phyloP scores from a whole-genome alignment of 768 basidiomycete species.

The Russula emetica region DNA sequence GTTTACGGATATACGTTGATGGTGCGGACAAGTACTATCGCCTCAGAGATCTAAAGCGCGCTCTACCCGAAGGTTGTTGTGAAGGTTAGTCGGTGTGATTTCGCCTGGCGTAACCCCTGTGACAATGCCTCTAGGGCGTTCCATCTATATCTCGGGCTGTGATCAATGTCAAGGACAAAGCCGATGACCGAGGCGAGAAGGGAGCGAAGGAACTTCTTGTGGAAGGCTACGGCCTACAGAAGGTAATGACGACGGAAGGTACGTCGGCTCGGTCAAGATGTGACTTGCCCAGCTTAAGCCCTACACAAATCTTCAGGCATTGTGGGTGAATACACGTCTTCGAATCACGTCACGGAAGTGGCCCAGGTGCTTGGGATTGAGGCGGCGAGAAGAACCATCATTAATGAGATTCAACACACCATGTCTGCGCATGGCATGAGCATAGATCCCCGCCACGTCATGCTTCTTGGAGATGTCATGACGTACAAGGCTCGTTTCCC shows the following conservation, averaged over 20 bases:
- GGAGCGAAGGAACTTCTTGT: slow-evolving; percentile 90
- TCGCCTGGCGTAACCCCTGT: background rate
- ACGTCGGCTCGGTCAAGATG: slow-evolving; percentile 21
- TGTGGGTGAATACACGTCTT: slow-evolving; percentile 84
- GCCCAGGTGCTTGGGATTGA: slow-evolving; percentile 96
- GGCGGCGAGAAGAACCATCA: slow-evolving; percentile 88
- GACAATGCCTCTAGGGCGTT: slow-evolving; percentile 58
- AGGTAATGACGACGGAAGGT: slow-evolving; percentile 98
- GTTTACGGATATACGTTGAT: slow-evolving; percentile 77
- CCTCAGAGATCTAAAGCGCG: slow-evolving; percentile 80
- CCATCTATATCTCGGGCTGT: slow-evolving; percentile 85
- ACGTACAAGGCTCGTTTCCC: slow-evolving; percentile 74
- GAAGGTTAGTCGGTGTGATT: slow-evolving; percentile 51
- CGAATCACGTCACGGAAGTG: slow-evolving; percentile 97
- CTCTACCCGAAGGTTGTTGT: slow-evolving; percentile 83
- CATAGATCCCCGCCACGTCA: slow-evolving; percentile 97
- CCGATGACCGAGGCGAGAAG: slow-evolving; percentile 72
- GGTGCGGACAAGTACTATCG: slow-evolving; percentile 75
- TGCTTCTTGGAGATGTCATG: slow-evolving; percentile 99
- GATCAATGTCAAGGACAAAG: slow-evolving; percentile 92
- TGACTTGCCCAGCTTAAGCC: background rate
- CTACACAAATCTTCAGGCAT: slow-evolving; percentile 54
- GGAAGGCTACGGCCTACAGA: slow-evolving; percentile 94
- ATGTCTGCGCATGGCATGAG: slow-evolving; percentile 98
- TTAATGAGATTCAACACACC: slow-evolving; percentile 95